Conservation (phyloP, 2,329 filamentous ascomycete genomes). For the Aureobasidium sp. region DNA sequence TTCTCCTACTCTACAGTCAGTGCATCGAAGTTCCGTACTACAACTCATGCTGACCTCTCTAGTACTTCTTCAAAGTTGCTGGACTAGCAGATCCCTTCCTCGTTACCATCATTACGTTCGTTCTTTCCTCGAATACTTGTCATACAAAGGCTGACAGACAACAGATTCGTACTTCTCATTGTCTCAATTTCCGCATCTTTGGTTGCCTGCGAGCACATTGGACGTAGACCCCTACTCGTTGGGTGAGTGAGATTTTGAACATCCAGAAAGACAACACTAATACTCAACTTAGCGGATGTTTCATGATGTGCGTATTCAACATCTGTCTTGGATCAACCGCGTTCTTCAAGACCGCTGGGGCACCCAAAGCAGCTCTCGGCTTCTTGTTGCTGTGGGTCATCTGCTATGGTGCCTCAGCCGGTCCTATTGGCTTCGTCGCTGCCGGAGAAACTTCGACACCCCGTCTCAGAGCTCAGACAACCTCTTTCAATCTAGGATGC, state of each 20-base stretch:
- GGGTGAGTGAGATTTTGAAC: background rate
- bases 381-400: conserved; percentile 16
- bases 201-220: conserved; percentile 14
- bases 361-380: conserved; percentile 13
- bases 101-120: conserved; percentile 24
- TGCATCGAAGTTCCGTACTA: background rate
- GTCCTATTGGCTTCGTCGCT: conserved; percentile 15
- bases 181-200: conserved; percentile 21
- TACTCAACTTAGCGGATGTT: background rate
- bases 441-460: conserved; percentile 14
- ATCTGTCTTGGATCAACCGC: conserved; percentile 13
- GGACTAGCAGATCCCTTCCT: conserved; percentile 15
- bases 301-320: conserved; percentile 16
- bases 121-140: conserved; percentile 10
- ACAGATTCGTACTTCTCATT: conserved; percentile 22
- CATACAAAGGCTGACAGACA: too few relatives aligned
- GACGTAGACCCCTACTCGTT: conserved; percentile 14
- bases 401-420: conserved; percentile 15
- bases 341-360: conserved; percentile 9
- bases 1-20: conserved; percentile 16
- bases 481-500: background rate
- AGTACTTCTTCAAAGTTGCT: conserved; percentile 17
- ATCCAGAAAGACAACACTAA: too few relatives aligned
- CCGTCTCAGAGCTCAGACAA: conserved; percentile 14
- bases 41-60: background rate